Base-by-base conservation (phyloP, 495 filamentous ascomycete genomes). In the Astrothelium macrocarpum region DNA sequence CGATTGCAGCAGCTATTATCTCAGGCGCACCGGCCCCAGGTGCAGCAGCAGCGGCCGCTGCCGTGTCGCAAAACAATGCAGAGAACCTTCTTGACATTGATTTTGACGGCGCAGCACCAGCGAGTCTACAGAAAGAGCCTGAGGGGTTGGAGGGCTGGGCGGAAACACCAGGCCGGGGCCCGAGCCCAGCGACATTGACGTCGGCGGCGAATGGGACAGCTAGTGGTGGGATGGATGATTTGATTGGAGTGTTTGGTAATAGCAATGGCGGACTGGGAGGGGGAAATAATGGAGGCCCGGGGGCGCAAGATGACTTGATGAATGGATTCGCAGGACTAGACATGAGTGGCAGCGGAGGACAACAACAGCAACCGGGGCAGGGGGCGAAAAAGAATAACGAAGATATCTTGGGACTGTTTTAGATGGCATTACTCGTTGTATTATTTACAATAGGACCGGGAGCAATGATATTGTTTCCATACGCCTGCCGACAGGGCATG, bases 51-150 rank as follows among this genome's bases (percentile, higher is more conserved):
- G 71, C 79, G 31, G 72, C 78, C 32, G 70, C 78, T 28, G 78
- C 81, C 64, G n/a, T n/a, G n/a, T 63, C 80, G 23, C 86, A 91
- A 75, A 86, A 70, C 78, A 96, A 96, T 72, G 84, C 89, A 65
- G 94, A 98, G 73, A 98, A 97, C 70, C 80, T 98, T 36, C 82
- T 98, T 62, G 94, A 98, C 75, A 97, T 98, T 70, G 94, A 98
- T 78, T 97, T 97, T 74, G 94, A 97, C 71, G 95, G 94, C 32
- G 86, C 89, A 4, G 94, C 90, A 26, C 95, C 94, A 0, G 94
- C 94, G 16, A 91, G 87, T 20, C 83, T 91, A 20, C 89, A 95
- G 66, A 87, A 87, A 66, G 82, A 83, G 46, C 82, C 86, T n/a
- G 70, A 77, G 11, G 76, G 88, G 20, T 76, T 91, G 1, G 89